phyloP scores from a whole-genome alignment of 1,284 basidiomycete species.

The Inonotus hispidus region DNA sequence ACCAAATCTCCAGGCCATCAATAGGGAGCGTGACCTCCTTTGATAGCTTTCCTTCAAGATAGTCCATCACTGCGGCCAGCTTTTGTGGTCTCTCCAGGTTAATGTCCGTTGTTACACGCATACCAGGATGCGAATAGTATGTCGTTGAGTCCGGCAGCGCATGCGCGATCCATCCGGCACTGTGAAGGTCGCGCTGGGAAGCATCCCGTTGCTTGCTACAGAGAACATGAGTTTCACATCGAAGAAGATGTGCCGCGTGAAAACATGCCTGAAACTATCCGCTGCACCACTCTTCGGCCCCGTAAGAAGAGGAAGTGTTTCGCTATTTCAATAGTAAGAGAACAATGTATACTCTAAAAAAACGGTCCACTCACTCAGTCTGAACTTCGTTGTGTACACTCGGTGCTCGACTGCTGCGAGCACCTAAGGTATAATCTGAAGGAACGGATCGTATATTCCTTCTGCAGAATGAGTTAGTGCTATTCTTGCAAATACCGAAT shows the following conservation, averaged over 20 bases:
- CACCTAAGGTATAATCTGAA: slow-evolving; percentile 18
- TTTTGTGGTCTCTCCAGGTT: slow-evolving; percentile 48
- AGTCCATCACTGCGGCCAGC: slow-evolving; percentile 45
- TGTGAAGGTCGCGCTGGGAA: slow-evolving; percentile 13
- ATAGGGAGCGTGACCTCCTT: slow-evolving; percentile 29
- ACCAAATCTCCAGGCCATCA: slow-evolving; percentile 52
- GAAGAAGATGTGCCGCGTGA: no score
- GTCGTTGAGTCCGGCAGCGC: slow-evolving; percentile 58
- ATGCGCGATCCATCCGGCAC: slow-evolving; percentile 57
- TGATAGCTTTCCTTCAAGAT: slow-evolving; percentile 36
- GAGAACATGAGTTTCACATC: not conserved
- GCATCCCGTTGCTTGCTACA: not conserved
- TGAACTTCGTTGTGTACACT: slow-evolving; percentile 9
- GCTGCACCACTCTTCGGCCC: not conserved
- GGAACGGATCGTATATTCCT: slow-evolving; percentile 13
- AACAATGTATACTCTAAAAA: not conserved
- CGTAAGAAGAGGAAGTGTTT: slow-evolving; percentile 12
- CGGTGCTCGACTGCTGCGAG: slow-evolving; percentile 11
- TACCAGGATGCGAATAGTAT: slow-evolving; percentile 60
- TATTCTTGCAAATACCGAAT: not conserved
- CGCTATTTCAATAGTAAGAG: not conserved
- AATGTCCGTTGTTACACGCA: slow-evolving; percentile 57
- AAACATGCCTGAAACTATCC: not conserved
- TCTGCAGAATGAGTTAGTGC: not conserved
- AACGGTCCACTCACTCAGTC: slow-evolving; percentile 8